These are phyloP conservation scores for Tetrahymena thermophila DNA, from an alignment of 73 alveolate species.

Conservation along the genomic window DNA sequence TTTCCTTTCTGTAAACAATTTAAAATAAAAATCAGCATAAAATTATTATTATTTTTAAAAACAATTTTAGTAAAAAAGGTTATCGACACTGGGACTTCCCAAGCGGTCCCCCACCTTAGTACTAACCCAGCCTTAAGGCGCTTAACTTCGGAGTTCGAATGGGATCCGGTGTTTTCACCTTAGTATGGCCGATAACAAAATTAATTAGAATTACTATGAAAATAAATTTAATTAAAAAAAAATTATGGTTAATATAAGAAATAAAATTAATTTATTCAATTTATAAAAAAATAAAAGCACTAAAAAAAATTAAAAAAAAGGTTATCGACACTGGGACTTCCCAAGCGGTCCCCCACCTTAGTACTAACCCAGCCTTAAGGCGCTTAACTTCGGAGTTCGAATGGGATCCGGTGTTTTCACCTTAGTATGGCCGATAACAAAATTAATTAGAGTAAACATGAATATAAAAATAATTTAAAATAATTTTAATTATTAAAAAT, in stretches of 20 bases:
- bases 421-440: slow-evolving; percentile 98
- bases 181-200: slow-evolving; percentile 97
- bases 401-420: slow-evolving; percentile 99
- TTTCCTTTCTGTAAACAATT: background rate
- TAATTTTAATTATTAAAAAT: too few species aligned
- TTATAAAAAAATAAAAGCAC: too few species aligned
- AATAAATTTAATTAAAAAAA: background rate
- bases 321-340: slow-evolving; percentile 94
- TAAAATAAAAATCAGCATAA: background rate
- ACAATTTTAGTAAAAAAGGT: slow-evolving; percentile 35
- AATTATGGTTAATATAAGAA: background rate
- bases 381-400: slow-evolving; percentile 99
- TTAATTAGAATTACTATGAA: background rate
- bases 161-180: slow-evolving; percentile 99
- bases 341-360: slow-evolving; percentile 99
- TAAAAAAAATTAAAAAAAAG: slow-evolving; percentile 10
- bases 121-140: slow-evolving; percentile 99
- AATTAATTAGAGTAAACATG: background rate
- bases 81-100: slow-evolving; percentile 96
- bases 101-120: slow-evolving; percentile 99
- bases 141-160: slow-evolving; percentile 99
- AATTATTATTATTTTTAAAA: background rate
- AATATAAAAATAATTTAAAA: too few species aligned
- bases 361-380: slow-evolving; percentile 99
- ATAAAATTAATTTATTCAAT: background rate